Percentiles rank a stretch among this genome's conserved stretches.
Evolutionary conservation across 805 yeast genomes (phyloP).

Genomic region (Zygotorulaspora chibaensis): DNA sequence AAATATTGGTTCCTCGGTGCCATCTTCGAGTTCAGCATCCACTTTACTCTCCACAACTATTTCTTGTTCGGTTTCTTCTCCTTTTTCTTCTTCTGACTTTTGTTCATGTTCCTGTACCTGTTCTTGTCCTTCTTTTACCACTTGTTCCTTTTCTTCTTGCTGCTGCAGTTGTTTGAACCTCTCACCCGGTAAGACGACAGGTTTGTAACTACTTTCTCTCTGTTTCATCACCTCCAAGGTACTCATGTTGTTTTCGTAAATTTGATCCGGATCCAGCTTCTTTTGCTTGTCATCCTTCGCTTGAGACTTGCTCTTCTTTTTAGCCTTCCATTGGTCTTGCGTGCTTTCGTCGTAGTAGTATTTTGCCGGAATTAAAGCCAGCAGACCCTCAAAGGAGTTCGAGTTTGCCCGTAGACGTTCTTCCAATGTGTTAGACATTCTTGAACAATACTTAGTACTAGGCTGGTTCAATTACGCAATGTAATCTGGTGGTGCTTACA

Average conservation of each 20-base stretch:
- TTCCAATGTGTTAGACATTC: conserved; percentile 59
- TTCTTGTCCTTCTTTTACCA: conserved; percentile 26
- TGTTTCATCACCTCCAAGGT: conserved; percentile 60
- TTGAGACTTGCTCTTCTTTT: conserved; percentile 68
- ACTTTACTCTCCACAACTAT: conserved; percentile 4
- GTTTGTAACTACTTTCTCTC: conserved; percentile 51
- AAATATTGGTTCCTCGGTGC: conserved; percentile 18
- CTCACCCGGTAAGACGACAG: conserved; percentile 38
- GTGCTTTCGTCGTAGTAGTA: conserved; percentile 90
- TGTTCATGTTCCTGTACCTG: conserved; percentile 13
- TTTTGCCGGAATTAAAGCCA: conserved; percentile 90
- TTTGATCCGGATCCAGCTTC: conserved; percentile 68
- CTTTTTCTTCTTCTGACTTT: conserved; percentile 27
- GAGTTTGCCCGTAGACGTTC: conserved; percentile 77
- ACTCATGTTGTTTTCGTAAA: conserved; percentile 43
- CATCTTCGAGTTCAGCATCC: conserved; percentile 23
- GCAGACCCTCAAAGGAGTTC: conserved; percentile 78
- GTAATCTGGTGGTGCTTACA: no score
- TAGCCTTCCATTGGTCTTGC: conserved; percentile 84
- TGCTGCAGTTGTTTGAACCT: conserved; percentile 22
- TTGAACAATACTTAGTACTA: neutral
- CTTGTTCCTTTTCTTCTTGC: conserved; percentile 28
- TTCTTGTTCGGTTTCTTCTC: conserved; percentile 16
- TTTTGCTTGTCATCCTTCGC: conserved; percentile 54
- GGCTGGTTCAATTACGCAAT: no score